Percentiles rank a stretch among this genome's conserved stretches.
Evolutionary conservation across 1,284 basidiomycete species (phyloP).

Genomic region (Cryptococcus depauperatus): DNA sequence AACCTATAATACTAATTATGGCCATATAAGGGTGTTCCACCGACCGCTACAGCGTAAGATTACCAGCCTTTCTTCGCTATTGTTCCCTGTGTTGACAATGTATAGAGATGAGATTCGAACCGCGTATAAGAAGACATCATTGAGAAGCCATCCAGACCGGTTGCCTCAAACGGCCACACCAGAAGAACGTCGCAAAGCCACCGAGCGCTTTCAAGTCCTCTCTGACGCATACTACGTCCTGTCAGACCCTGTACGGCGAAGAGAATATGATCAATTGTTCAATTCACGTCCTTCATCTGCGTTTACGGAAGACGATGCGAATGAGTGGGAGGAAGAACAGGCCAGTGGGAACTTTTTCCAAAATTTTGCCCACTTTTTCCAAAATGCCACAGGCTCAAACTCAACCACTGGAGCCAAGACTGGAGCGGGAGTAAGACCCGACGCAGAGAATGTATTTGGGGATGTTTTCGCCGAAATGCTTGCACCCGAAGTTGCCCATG

Average conservation of each 20-base stretch:
- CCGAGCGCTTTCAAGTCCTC: constrained; percentile 76
- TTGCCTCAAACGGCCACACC: constrained; percentile 60
- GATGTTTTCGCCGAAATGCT: constrained; percentile 82
- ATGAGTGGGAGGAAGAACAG: constrained; percentile 50
- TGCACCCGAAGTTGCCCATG: constrained; percentile 43
- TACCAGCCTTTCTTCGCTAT: neutral
- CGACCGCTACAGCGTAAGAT: constrained; percentile 34
- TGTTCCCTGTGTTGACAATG: neutral
- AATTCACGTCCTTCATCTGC: constrained; percentile 46
- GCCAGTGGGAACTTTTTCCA: constrained; percentile 67
- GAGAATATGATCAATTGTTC: constrained; percentile 71
- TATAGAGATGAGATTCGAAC: constrained; percentile 38
- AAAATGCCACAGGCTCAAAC: constrained; percentile 20
- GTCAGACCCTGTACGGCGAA: constrained; percentile 62
- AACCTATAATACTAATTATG: constrained; percentile 1
- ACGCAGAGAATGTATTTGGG: constrained; percentile 72
- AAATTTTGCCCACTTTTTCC: constrained; percentile 66
- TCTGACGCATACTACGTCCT: constrained; percentile 96
- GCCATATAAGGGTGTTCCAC: constrained; percentile 25
- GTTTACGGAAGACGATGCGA: constrained; percentile 35
- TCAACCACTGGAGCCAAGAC: constrained; percentile 10
- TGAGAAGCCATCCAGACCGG: constrained; percentile 81
- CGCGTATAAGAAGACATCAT: constrained; percentile 43
- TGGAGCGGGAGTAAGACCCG: constrained; percentile 48
- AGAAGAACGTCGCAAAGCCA: constrained; percentile 63